Evolutionary conservation across 2,329 filamentous ascomycete genomes (phyloP).

Genomic region (Verticillium nonalfalfae): DNA sequence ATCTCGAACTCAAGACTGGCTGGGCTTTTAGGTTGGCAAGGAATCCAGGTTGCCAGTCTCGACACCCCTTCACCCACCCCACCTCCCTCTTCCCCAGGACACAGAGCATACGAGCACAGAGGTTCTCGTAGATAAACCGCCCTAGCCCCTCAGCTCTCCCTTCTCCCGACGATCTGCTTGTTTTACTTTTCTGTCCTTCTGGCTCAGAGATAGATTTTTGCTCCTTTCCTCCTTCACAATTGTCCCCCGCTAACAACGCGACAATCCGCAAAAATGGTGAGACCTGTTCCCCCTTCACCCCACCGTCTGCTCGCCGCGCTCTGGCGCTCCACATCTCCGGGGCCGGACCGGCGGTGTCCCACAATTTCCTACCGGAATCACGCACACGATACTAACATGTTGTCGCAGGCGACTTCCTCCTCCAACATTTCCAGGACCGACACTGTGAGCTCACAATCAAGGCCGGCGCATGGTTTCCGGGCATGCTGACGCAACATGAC

Average conservation of each 20-base stretch:
- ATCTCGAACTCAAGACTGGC: not conserved
- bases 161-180: not conserved
- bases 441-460: slow-evolving; percentile 19
- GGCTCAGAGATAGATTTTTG: not conserved
- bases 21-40: not conserved
- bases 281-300: not conserved
- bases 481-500: slow-evolving; percentile 13
- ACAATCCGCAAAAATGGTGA: not conserved
- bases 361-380: not conserved
- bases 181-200: not conserved
- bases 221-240: not conserved
- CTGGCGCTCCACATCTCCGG: not conserved
- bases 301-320: not conserved
- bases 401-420: slow-evolving; percentile 18
- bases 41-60: not conserved
- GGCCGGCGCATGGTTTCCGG: not conserved
- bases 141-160: not conserved
- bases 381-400: slow-evolving; percentile 9
- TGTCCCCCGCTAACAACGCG: not conserved
- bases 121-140: not conserved
- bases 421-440: slow-evolving; percentile 23
- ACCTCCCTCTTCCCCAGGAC: not conserved
- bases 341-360: not conserved
- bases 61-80: not conserved
- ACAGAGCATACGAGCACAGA: not conserved